Conservation (phyloP, 345 rosid genomes). For the Boechera divaricarpa region DNA sequence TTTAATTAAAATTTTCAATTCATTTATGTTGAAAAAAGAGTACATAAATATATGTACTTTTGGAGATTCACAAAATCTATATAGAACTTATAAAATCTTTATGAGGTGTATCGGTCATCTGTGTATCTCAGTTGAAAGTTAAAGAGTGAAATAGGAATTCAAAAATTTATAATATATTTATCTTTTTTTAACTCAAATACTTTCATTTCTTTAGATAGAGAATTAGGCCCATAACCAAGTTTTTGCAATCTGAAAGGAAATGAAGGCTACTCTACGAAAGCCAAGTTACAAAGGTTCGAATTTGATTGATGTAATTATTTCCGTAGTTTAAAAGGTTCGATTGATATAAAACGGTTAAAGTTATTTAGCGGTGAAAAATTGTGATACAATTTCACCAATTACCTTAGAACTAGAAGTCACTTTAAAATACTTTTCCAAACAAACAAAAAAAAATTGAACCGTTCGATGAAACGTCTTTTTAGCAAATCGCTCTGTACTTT, state of each 20-base stretch:
- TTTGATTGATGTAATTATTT: no score
- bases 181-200: neutral
- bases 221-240: no score
- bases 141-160: neutral
- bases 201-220: neutral
- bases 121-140: neutral
- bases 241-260: no score
- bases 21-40: neutral
- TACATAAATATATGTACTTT: neutral
- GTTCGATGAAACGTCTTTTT: constrained; percentile 34
- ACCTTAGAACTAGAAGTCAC: neutral
- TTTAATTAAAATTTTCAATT: neutral
- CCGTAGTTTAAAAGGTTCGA: no score
- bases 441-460: neutral
- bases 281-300: no score
- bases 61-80: constrained; percentile 11
- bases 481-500: constrained; percentile 34
- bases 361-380: neutral
- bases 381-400: neutral
- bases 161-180: neutral
- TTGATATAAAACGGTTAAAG: no score
- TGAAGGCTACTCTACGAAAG: no score
- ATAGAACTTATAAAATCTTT: constrained; percentile 1
- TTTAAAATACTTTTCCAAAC: neutral
- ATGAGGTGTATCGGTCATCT: neutral